Evolutionary conservation across 257 asterid species (phyloP).

Genomic region (Voacanga thouarsii): DNA sequence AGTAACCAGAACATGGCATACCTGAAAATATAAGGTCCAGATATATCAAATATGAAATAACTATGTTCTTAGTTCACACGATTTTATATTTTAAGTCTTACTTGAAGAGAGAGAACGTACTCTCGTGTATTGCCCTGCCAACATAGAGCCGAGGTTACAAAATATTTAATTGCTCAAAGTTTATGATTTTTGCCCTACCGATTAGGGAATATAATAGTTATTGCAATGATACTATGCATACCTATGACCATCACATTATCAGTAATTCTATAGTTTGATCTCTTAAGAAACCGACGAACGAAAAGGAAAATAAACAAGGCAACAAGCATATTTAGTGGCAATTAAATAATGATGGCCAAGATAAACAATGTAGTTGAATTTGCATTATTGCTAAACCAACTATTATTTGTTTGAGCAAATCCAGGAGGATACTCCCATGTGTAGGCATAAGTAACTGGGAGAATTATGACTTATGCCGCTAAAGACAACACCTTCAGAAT

Average conservation of each 20-base stretch:
- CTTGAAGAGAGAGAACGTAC: conserved; percentile 95
- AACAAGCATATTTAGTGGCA: conserved; percentile 95
- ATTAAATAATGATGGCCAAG: conserved; percentile 85
- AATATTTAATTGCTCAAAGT: conserved; percentile 16
- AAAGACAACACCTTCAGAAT: conserved; percentile 81
- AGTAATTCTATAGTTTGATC: conserved; percentile 88
- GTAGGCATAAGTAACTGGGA: conserved; percentile 95
- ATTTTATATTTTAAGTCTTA: conserved; percentile 30
- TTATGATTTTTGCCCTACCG: conserved; percentile 5
- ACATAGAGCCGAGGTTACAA: conserved; percentile 97
- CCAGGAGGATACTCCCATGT: conserved; percentile 89
- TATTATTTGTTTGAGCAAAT: conserved; percentile 80
- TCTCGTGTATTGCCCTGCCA: conserved; percentile 99
- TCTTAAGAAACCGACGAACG: conserved; percentile 91
- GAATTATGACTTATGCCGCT: conserved; percentile 90
- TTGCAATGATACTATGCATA: conserved; percentile 23
- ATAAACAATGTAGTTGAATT: conserved; percentile 79
- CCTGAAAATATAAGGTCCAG: conserved; percentile 41
- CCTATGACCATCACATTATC: conserved; percentile 99
- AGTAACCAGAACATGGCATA: conserved; percentile 97
- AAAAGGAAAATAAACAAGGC: conserved; percentile 79
- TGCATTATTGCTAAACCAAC: conserved; percentile 85
- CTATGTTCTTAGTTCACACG: conserved; percentile 14
- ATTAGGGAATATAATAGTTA: neutral
- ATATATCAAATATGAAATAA: conserved; percentile 16